Evolutionary conservation across 495 filamentous ascomycete genomes (phyloP), one percentile per base, ranked within the genome.

Genomic region (Lophiotrema nucula): DNA sequence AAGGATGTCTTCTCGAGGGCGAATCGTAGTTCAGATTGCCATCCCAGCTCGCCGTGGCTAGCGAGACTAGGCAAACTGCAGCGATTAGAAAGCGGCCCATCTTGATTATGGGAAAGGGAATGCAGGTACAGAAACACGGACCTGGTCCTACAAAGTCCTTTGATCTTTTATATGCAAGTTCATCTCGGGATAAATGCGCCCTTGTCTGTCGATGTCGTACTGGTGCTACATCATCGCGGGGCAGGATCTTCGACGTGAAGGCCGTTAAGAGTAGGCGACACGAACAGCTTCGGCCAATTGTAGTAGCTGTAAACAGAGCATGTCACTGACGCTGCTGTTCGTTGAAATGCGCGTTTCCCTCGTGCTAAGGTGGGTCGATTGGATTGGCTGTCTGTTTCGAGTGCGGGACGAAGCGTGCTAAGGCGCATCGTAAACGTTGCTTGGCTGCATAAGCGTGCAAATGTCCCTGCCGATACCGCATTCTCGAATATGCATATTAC

Each of bases 21-120:
- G 75, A 81, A 47, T 72, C 68, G 67, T 83, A 84, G 63, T 84
- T 85, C 41, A 85, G 60, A 64, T 85, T 86, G 22, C 53, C 62
- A 43, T 51, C 54, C 43, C 62, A 76, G 44, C 47, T 68, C 35
- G 53, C 63, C 3, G 21, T 16, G n/a, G 44, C 50, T 13, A 49
- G 31, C 8, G 43, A 19, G 18, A 43, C 44, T 1, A 60, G n/a
- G 37, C 25, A 43, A 1, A 41, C 13, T 21, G 33, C 44, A 26
- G 18, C 24, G 31, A 44, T 43, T 1, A 53, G 26, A 42, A 47
- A 24, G 16, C 21, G 8, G 1, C 8, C 22, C 57, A 60, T 53
- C 12, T 37, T 51, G 31, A 22, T 12, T 11, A 48, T 15, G 8
- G 15, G 15, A 15, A 8, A 35, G 31, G 31, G 15, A 15, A 35